phyloP scores from a whole-genome alignment of 306 rosid species.

The Ceratonia siliqua region DNA sequence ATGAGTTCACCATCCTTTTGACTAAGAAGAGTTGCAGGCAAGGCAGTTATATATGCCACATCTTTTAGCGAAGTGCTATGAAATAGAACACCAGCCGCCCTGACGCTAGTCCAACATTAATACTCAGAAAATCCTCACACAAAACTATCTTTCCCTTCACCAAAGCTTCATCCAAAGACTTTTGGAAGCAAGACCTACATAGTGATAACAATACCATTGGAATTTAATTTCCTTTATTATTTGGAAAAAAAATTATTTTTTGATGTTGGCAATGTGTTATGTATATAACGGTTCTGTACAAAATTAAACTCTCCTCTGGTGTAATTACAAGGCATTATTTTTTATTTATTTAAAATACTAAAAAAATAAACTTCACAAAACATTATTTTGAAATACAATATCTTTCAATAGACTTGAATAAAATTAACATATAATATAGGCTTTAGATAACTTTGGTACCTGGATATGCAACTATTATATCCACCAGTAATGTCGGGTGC shows the following conservation, averaged over 20 bases:
- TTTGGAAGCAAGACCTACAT: background rate
- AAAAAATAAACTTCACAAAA: too few species aligned
- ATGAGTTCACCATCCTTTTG: background rate
- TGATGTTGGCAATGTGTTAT: too few species aligned
- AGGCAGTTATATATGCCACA: background rate
- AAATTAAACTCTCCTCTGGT: too few species aligned
- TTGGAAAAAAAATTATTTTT: too few species aligned
- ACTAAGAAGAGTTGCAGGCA: slow-evolving; percentile 31
- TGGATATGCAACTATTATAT: background rate
- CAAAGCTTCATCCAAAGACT: slow-evolving; percentile 26
- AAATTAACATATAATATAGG: too few species aligned
- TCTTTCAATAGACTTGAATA: too few species aligned
- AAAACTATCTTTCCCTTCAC: slow-evolving; percentile 47
- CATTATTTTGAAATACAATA: too few species aligned
- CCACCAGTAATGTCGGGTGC: slow-evolving; percentile 34
- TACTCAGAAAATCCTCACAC: slow-evolving; percentile 1
- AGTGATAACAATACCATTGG: background rate
- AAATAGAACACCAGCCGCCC: slow-evolving; percentile 36
- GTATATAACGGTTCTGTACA: too few species aligned
- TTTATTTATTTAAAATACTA: too few species aligned
- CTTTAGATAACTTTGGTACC: slow-evolving; percentile 20
- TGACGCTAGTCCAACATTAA: background rate
- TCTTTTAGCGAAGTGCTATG: background rate
- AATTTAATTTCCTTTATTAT: too few species aligned
- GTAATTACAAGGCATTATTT: too few species aligned